A percentile compares a stretch with the other conserved stretches of the same genome.
Conservation (phyloP, 129 eudicot species). For the Smallanthus sonchifolius region DNA sequence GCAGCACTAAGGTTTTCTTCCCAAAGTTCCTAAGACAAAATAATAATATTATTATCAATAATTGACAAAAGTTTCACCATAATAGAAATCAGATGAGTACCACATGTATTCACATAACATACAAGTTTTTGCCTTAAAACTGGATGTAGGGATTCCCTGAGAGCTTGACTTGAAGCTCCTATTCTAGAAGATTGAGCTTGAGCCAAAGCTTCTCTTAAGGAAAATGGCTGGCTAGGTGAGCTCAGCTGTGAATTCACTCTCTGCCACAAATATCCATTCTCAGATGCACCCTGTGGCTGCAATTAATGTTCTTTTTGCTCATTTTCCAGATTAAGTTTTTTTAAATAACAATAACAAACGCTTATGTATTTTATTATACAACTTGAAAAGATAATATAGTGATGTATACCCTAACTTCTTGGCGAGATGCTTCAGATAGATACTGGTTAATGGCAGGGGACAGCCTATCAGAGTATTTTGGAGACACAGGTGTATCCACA, state of each 20-base stretch:
- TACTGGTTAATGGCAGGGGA: constrained; percentile 98
- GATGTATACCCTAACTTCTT: constrained; percentile 82
- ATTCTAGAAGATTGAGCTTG: constrained; percentile 95
- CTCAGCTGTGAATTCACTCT: constrained; percentile 90
- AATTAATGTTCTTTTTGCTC: neutral
- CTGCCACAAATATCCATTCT: constrained; percentile 96
- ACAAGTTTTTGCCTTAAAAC: constrained; percentile 95
- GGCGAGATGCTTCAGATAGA: constrained; percentile 92
- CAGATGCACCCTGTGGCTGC: constrained; percentile 90
- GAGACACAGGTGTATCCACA: constrained; percentile 76
- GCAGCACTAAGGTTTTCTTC: constrained; percentile 97
- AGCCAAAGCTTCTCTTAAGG: constrained; percentile 96
- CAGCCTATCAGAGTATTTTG: constrained; percentile 92
- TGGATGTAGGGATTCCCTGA: constrained; percentile 95
- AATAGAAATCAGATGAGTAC: neutral
- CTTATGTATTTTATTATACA: neutral
- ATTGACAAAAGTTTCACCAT: neutral
- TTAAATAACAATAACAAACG: neutral
- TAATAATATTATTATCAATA: neutral
- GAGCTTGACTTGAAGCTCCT: constrained; percentile 93
- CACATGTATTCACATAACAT: constrained; percentile 10
- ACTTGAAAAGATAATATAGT: constrained; percentile 4
- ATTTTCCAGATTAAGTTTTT: neutral
- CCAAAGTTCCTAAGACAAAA: constrained; percentile 86
- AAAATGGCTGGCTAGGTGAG: constrained; percentile 97